Percentiles rank a stretch among this genome's conserved stretches.
These are phyloP conservation scores for Claviceps lovelessii DNA, from an alignment of 2,329 filamentous ascomycete genomes.

Conservation along the genomic window DNA sequence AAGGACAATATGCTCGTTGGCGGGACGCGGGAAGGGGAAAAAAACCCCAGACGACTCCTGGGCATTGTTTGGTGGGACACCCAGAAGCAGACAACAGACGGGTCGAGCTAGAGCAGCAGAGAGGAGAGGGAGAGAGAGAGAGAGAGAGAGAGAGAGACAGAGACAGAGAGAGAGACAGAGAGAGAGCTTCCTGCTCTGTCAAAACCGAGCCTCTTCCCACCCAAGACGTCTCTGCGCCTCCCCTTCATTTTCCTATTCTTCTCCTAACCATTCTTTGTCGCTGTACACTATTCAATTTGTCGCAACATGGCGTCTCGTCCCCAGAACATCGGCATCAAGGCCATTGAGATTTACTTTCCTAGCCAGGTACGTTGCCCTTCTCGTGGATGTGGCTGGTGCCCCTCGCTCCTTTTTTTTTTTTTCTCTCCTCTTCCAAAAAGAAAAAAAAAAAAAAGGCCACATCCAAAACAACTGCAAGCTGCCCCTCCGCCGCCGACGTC, in stretches of 20 bases:
- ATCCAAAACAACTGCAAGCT: conserved; percentile 3
- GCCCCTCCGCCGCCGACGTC: conserved; percentile 9
- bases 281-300: not conserved
- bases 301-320: conserved; percentile 56
- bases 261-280: not conserved
- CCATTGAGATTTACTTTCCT: conserved; percentile 81
- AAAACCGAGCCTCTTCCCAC: conserved; percentile 5
- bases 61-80: not conserved
- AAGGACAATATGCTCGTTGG: not conserved
- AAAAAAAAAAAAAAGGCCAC: not conserved
- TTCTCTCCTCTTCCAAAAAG: not conserved
- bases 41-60: not conserved
- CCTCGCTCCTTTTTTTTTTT: not conserved
- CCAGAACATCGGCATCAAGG: conserved; percentile 83
- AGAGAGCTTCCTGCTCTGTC: not conserved
- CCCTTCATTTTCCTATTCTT: not conserved
- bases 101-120: not conserved
- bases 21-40: not conserved
- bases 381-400: conserved; percentile 1
- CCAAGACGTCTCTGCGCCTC: not conserved
- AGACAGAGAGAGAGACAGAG: not conserved
- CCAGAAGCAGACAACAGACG: not conserved
- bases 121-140: not conserved
- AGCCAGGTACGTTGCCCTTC: conserved; percentile 50
- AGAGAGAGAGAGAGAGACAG: no score